Conservation (phyloP, 2,329 filamentous ascomycete species). For the Talaromyces sp. region DNA sequence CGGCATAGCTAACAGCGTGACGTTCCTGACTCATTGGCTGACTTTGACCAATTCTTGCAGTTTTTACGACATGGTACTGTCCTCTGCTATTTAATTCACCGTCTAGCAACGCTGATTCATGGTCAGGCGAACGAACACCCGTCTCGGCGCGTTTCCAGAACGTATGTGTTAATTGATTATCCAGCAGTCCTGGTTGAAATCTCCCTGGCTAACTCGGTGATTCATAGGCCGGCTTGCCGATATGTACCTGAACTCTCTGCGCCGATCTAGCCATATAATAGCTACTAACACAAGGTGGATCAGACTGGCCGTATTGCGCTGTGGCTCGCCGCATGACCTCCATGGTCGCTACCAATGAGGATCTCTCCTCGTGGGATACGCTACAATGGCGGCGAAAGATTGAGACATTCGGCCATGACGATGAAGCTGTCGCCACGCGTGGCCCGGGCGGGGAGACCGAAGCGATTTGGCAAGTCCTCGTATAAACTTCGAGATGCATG, state of each 20-base stretch:
- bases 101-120: not conserved
- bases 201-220: conserved; percentile 15
- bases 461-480: conserved; percentile 63
- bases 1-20: not conserved
- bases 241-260: conserved; percentile 32
- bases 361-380: conserved; percentile 50
- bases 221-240: conserved; percentile 42
- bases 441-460: conserved; percentile 14
- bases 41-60: conserved; percentile 22
- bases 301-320: conserved; percentile 85
- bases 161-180: conserved; percentile 27
- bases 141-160: conserved; percentile 85
- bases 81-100: not conserved
- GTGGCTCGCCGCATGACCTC: conserved; percentile 65
- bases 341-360: conserved; percentile 51
- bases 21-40: not conserved
- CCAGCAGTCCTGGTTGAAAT: not conserved
- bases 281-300: conserved; percentile 13
- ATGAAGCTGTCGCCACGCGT: conserved; percentile 54
- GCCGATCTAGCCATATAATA: not conserved
- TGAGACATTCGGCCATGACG: conserved; percentile 66
- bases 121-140: conserved; percentile 65
- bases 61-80: conserved; percentile 63
- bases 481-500: not conserved
- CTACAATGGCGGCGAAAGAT: conserved; percentile 64